A percentile compares a stretch with the other conserved stretches of the same genome.
Evolutionary conservation across 2,329 filamentous ascomycete genomes (phyloP).

Genomic region (Neofusicoccum cordaticola): DNA sequence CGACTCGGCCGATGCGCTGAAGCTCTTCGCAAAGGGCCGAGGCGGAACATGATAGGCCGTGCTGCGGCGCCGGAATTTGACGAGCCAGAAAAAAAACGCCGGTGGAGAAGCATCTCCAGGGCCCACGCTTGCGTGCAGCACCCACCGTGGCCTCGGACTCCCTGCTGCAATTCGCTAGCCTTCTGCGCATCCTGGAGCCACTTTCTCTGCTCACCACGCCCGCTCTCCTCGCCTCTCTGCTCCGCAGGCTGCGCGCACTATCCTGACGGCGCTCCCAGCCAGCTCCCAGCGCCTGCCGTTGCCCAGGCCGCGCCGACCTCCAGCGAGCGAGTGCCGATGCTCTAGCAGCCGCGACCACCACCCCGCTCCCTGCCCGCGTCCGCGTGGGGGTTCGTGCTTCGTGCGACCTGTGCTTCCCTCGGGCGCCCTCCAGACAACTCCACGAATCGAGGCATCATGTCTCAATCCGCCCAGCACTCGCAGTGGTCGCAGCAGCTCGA

Average conservation of each 20-base stretch:
- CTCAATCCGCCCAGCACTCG: constrained; percentile 26
- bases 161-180: constrained; percentile 8
- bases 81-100: background rate
- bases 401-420: constrained; percentile 14
- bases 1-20: background rate
- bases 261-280: background rate
- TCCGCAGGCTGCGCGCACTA: background rate
- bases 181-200: constrained; percentile 5
- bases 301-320: background rate
- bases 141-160: background rate
- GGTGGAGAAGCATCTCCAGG: background rate
- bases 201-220: background rate
- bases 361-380: constrained; percentile 8
- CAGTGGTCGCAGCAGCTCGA: constrained; percentile 44
- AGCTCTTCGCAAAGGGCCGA: background rate
- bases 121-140: constrained; percentile 10
- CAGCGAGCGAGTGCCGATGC: constrained; percentile 6
- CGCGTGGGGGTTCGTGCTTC: constrained; percentile 15
- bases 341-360: background rate
- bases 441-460: constrained; percentile 1
- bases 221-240: background rate
- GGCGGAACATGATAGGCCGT: background rate
- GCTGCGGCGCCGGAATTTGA: background rate
- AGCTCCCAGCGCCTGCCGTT: background rate
- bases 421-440: background rate